A percentile compares a stretch with the other conserved stretches of the same genome.
phyloP scores from a whole-genome alignment of 176 grass and related monocot genomes.

The Avena sativa region DNA sequence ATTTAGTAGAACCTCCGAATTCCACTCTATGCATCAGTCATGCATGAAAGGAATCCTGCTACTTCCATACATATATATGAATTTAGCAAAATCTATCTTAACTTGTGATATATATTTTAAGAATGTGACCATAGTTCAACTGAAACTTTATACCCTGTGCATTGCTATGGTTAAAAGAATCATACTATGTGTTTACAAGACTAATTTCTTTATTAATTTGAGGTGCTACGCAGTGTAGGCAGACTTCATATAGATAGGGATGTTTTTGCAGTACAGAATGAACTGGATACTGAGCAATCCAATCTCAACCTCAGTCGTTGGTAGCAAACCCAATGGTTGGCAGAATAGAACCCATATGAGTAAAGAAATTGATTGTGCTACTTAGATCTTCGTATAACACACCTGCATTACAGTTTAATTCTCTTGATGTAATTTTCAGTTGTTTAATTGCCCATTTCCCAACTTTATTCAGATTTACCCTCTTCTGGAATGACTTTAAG shows the following conservation, averaged over 20 bases:
- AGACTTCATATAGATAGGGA: background rate
- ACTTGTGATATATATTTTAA: slow-evolving; percentile 22
- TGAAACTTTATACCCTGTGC: background rate
- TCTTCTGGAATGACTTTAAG: slow-evolving; percentile 30
- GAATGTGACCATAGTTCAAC: background rate
- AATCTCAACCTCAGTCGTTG: background rate
- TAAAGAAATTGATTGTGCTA: background rate
- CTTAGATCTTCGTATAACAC: slow-evolving; percentile 1
- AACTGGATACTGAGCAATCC: slow-evolving; percentile 17
- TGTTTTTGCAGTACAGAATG: background rate
- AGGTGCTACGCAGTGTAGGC: background rate
- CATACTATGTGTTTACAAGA: background rate
- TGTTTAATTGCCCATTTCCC: background rate
- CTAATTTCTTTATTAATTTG: background rate
- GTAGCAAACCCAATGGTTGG: background rate
- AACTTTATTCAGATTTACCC: background rate
- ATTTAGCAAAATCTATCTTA: background rate
- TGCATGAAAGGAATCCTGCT: slow-evolving; percentile 18
- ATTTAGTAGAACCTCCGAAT: background rate
- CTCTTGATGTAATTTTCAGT: slow-evolving; percentile 12
- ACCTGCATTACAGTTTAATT: slow-evolving; percentile 9
- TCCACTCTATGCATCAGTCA: slow-evolving; percentile 4
- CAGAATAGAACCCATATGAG: background rate
- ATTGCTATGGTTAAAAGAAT: background rate
- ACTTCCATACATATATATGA: slow-evolving; percentile 18